Evolutionary conservation across 2,329 filamentous ascomycete species (phyloP), one percentile per base, ranked within the genome.

Genomic region (Peltaster fructicola): DNA sequence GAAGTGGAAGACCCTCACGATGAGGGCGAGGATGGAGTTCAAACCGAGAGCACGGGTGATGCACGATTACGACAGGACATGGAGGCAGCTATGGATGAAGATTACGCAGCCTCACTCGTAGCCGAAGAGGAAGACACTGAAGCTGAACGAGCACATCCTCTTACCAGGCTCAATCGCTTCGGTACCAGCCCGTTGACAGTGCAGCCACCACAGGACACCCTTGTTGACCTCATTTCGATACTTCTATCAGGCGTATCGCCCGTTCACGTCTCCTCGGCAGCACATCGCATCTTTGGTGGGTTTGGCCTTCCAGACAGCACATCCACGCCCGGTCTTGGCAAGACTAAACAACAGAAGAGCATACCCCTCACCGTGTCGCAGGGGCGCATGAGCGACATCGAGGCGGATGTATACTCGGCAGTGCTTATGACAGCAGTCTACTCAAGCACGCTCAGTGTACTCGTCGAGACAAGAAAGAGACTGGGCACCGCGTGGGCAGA

Each of bases 201-300:
- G 8, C 61, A 66, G n/a, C 54, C 92, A 3, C 82, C 85, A 0
- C 65, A 68, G 34, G 56, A 61, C n/a, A 59, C 66, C 3, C 63
- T 93, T 19, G 62, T 77, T 6, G 55, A 64, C 3, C 82, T 82
- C 0, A 71, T 91, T 10, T 61, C 67, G 2, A 52, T 65, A 4
- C 59, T 92, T 3, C 59, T 95, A 2, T 60, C 61, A 8, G 59
- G 36, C 14, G 47, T 50, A 7, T 67, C 80, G 29, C 67, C 72
- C 20, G 75, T 71, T 29, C 88, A 98, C 44, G 58, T 95, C 15
- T 61, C 63, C 16, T 64, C 74, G 29, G 64, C 75, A 2, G 78
- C 84, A 1, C 68, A 79, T 36, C 65, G 61, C 20, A 61, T 68
- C 1, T 85, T 92, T 45, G 85, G 84, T 20, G 85, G 85, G 0